Base-by-base conservation (phyloP, 768 basidiomycete species). In the Mycena venus region DNA sequence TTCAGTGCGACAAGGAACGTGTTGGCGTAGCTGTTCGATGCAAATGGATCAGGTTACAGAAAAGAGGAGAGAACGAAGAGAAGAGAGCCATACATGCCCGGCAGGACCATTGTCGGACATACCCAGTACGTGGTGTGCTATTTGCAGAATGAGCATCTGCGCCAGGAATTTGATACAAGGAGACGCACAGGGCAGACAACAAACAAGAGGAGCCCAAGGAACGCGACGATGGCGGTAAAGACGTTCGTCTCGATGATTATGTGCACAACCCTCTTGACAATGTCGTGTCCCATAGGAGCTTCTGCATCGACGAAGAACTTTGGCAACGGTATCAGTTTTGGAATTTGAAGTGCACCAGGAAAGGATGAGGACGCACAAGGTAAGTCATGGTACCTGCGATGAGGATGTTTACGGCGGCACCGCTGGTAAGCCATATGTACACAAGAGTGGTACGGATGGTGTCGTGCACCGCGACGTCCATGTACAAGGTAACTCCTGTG, bases 21-120 rank as follows among this genome's bases (percentile, higher is more conserved):
- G 73, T 70, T 75, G 56, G 74, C 74, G 63, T 70, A 68, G n/a
- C 66, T n/a, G n/a, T n/a, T n/a, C n/a, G n/a, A n/a, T 68, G 56
- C 2, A 9, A 11, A 29, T 7, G 4, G 25, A 0, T 3, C 17
- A 21, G 32, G 59, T 27, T 40, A 23, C 21, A 58, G 6, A 36
- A 23, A 14, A 21, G 21, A 29, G 17, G 25, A 19, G n/a, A 27
- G 67, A 7, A 17, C 15, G 55, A 31, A 12, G n/a, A 38, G 44
- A 29, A 11, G 19, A 21, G 27, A 44, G 47, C 40, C 58, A 11
- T 23, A 72, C 56, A 72, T 53, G 17, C 44, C 74, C 17, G 74
- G 68, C 8, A 75, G 6, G 23, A 70, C 62, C 32, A 75, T 51
- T 0, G 25, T 27, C 27, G 73, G 63, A 69, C 68, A 55, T 12